phyloP scores from a whole-genome alignment of 495 filamentous ascomycete genomes.

The Neurospora hispaniola region DNA sequence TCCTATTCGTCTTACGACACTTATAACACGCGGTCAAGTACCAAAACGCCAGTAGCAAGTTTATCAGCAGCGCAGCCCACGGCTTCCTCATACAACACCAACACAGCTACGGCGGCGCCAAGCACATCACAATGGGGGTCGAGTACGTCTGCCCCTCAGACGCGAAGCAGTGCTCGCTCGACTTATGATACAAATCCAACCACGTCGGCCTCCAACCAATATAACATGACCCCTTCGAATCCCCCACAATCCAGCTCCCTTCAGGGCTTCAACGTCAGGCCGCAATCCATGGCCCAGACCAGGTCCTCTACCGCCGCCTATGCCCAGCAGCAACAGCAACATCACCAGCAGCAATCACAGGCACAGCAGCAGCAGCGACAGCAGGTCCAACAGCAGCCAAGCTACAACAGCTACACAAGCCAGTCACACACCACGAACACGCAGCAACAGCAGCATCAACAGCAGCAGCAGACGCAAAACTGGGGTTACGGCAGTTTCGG shows the following conservation, averaged over 20 bases:
- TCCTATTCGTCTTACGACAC: conserved; percentile 18
- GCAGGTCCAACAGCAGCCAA: conserved; percentile 11
- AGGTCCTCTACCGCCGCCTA: conserved; percentile 13
- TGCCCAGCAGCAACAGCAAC: conserved; percentile 15
- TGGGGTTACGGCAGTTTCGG: conserved; percentile 7
- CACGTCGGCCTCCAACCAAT: conserved; percentile 2
- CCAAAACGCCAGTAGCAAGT: conserved; percentile 6
- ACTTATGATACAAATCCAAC: conserved; percentile 12
- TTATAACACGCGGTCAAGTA: conserved; percentile 11
- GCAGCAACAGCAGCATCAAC: conserved; percentile 5
- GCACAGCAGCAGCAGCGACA: conserved; percentile 10
- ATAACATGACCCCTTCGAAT: conserved; percentile 5
- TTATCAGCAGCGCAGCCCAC: conserved; percentile 12
- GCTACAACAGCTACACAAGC: conserved; percentile 8
- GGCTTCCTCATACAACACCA: conserved; percentile 13
- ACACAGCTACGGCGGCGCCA: conserved; percentile 6
- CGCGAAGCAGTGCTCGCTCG: conserved; percentile 8
- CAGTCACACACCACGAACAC: conserved; percentile 9
- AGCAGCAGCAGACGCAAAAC: conserved; percentile 3
- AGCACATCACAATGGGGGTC: conserved; percentile 17
- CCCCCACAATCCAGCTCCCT: conserved; percentile 13
- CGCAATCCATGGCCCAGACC: conserved; percentile 11
- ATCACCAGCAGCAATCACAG: conserved; percentile 10
- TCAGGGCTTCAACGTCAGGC: conserved; percentile 18
- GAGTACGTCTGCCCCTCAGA: conserved; percentile 6